phyloP scores from a whole-genome alignment of 2,329 filamentous ascomycete species.

The Fusarium chlamydosporum region DNA sequence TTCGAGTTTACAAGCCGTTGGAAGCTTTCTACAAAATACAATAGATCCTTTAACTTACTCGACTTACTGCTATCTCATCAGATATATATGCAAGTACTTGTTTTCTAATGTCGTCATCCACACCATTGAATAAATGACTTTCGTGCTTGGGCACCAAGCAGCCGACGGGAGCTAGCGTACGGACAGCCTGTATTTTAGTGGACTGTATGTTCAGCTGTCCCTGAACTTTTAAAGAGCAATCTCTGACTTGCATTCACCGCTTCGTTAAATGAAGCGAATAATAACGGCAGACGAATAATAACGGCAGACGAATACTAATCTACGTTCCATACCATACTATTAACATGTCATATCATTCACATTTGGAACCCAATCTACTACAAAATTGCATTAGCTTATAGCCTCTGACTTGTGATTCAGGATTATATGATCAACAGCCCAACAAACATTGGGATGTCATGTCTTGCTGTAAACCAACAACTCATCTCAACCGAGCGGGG shows the following conservation, averaged over 20 bases:
- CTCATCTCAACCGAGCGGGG: conserved; percentile 7
- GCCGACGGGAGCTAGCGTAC: conserved; percentile 2
- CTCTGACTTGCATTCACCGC: not conserved
- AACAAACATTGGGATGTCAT: too few species aligned
- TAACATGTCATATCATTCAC: not conserved
- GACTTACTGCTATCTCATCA: not conserved
- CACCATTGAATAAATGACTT: not conserved
- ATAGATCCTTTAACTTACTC: too few species aligned
- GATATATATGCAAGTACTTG: too few species aligned
- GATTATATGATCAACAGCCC: not conserved
- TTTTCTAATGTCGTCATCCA: conserved; percentile 1
- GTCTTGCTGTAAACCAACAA: conserved; percentile 6
- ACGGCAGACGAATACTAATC: accelerated
- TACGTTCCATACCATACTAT: not conserved
- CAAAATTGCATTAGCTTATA: not conserved
- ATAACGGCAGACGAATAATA: not conserved
- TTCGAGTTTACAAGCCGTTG: too few species aligned
- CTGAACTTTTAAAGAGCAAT: not conserved
- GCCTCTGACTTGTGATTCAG: not conserved
- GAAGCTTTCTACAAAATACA: too few species aligned
- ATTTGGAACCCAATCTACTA: not conserved
- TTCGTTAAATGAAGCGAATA: not conserved
- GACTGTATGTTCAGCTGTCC: conserved; percentile 1
- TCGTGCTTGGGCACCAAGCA: not conserved
- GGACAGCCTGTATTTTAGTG: conserved; percentile 8